phyloP scores from a whole-genome alignment of 2,329 filamentous ascomycete genomes.

The Epichloe sp. region DNA sequence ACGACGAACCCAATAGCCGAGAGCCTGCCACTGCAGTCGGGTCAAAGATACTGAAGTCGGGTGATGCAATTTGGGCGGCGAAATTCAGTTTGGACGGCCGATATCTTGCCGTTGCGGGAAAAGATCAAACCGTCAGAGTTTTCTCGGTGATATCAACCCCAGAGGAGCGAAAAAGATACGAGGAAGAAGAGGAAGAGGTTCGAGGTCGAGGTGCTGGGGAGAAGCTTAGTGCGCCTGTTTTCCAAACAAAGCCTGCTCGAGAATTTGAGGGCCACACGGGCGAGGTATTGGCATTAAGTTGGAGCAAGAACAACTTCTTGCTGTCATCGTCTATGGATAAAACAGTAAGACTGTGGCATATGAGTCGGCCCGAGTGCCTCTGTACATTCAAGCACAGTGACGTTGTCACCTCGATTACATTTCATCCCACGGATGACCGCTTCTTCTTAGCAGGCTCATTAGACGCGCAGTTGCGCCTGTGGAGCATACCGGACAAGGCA shows the following conservation, averaged over 20 bases:
- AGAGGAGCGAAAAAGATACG: conserved; percentile 63
- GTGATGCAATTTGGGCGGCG: conserved; percentile 75
- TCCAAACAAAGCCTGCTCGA: conserved; percentile 61
- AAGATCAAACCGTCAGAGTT: conserved; percentile 72
- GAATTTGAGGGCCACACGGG: conserved; percentile 76
- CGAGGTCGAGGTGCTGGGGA: conserved; percentile 28
- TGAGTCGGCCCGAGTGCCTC: conserved; percentile 71
- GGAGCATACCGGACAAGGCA: conserved; percentile 95
- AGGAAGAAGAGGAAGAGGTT: conserved; percentile 40
- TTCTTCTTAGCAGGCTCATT: conserved; percentile 93
- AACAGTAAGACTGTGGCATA: conserved; percentile 88
- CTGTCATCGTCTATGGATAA: conserved; percentile 97
- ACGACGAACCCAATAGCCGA: conserved; percentile 16
- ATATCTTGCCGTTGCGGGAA: conserved; percentile 84
- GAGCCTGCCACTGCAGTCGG: conserved; percentile 24
- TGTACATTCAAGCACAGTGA: conserved; percentile 93
- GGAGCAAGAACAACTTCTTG: conserved; percentile 98
- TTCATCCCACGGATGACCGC: conserved; percentile 87
- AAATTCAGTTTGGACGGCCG: conserved; percentile 88
- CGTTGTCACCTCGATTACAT: conserved; percentile 87
- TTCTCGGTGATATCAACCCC: conserved; percentile 78
- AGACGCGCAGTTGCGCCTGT: conserved; percentile 75
- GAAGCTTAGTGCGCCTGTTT: conserved; percentile 78
- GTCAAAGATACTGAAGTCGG: conserved; percentile 29
- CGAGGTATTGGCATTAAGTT: conserved; percentile 82